phyloP scores from a whole-genome alignment of 495 filamentous ascomycete species.

The Hypomontagnella submonticulosa region DNA sequence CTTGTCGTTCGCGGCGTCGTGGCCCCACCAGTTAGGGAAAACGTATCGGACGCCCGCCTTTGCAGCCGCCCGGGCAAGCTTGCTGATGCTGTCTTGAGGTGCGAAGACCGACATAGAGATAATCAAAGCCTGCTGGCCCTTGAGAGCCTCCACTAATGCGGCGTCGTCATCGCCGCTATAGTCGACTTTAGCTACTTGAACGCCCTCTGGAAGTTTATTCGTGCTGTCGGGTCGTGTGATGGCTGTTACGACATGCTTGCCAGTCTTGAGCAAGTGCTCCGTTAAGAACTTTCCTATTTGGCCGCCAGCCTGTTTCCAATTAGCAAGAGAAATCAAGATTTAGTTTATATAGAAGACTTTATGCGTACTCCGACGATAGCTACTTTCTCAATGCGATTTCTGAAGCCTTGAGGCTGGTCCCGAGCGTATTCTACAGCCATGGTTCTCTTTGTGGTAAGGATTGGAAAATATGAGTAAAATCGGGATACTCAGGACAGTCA shows the following conservation, averaged over 20 bases:
- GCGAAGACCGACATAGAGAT: conserved; percentile 61
- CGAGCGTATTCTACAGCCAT: conserved; percentile 31
- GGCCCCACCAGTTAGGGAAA: conserved; percentile 68
- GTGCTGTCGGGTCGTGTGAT: conserved; percentile 53
- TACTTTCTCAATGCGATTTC: conserved; percentile 54
- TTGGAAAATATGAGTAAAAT: not conserved
- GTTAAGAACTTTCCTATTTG: conserved; percentile 61
- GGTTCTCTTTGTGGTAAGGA: conserved; percentile 39
- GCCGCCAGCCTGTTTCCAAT: conserved; percentile 58
- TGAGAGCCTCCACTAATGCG: conserved; percentile 54
- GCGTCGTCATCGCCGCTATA: conserved; percentile 48
- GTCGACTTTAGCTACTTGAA: conserved; percentile 50
- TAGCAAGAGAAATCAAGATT: not conserved
- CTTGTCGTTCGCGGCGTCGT: conserved; percentile 51
- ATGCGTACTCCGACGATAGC: conserved; percentile 56
- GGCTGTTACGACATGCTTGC: conserved; percentile 58
- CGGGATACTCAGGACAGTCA: not conserved
- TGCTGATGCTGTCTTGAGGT: conserved; percentile 50
- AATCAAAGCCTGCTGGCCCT: conserved; percentile 67
- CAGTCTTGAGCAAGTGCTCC: conserved; percentile 53
- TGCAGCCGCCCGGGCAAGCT: conserved; percentile 68
- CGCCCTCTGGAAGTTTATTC: conserved; percentile 46
- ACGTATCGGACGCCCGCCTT: conserved; percentile 70
- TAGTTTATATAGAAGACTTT: not conserved
- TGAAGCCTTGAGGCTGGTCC: conserved; percentile 11